Percentiles rank a stretch among this genome's conserved stretches.
phyloP scores from a whole-genome alignment of 306 rosid genomes.

The Abrus precatorius region DNA sequence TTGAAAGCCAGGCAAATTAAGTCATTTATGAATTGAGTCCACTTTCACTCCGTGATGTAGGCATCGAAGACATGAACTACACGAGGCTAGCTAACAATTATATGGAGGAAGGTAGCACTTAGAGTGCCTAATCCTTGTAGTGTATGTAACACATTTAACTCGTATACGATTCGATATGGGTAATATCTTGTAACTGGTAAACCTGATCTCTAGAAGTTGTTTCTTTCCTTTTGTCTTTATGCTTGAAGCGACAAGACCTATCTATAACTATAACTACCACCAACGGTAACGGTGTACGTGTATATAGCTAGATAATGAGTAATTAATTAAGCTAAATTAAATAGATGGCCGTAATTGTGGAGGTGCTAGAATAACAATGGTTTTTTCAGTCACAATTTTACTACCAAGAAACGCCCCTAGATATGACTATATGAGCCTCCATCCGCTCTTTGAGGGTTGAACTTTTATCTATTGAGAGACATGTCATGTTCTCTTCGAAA shows the following conservation, averaged over 20 bases:
- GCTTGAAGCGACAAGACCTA: slow-evolving; percentile 9
- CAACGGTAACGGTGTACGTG: background rate
- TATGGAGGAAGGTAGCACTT: background rate
- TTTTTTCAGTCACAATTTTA: background rate
- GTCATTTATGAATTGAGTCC: slow-evolving; percentile 38
- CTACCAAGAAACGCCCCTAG: background rate
- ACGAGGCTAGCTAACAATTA: slow-evolving; percentile 1
- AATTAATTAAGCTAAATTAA: background rate
- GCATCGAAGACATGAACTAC: background rate
- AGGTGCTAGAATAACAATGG: background rate
- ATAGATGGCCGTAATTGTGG: background rate
- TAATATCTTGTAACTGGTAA: slow-evolving; percentile 9
- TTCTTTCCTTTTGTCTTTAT: background rate
- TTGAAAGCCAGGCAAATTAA: background rate
- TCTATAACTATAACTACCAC: background rate
- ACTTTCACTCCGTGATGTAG: slow-evolving; percentile 3
- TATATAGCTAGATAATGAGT: background rate
- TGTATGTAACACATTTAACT: background rate
- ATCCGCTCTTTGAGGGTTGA: background rate
- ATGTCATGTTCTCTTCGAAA: slow-evolving; percentile 38
- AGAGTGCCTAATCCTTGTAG: background rate
- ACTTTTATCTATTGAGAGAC: background rate
- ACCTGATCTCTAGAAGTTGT: background rate
- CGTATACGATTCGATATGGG: background rate
- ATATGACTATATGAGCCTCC: background rate